These are phyloP conservation scores for Arthrobotrys entomopaga DNA, from an alignment of 2,329 filamentous ascomycete species.

Conservation along the genomic window DNA sequence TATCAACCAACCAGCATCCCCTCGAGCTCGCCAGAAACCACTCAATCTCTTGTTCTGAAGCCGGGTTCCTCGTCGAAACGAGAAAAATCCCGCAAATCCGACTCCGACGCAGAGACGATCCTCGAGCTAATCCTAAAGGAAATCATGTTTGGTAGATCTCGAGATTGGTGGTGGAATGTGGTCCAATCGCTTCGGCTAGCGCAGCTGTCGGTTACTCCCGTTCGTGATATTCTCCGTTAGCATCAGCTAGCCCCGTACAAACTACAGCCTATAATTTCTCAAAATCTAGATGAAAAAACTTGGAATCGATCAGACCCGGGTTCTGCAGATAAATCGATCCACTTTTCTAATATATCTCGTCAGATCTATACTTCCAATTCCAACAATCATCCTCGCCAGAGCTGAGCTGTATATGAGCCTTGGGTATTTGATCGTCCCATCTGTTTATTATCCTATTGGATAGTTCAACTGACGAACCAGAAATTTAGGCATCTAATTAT, in stretches of 20 bases:
- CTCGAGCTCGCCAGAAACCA: too few relatives aligned
- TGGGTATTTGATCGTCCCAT: neutral
- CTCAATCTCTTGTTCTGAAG: too few relatives aligned
- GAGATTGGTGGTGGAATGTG: too few relatives aligned
- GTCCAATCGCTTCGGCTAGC: neutral
- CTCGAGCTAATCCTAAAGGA: neutral
- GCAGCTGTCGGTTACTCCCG: neutral
- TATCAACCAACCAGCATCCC: too few relatives aligned
- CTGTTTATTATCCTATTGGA: neutral
- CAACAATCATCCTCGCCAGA: too few relatives aligned
- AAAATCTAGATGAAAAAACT: neutral
- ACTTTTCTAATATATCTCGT: neutral
- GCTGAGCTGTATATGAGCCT: too few relatives aligned
- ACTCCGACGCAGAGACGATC: neutral
- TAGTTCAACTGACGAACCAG: neutral
- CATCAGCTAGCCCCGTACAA: neutral
- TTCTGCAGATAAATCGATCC: neutral
- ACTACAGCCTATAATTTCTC: too few relatives aligned
- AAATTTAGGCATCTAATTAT: neutral
- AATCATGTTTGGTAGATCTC: neutral
- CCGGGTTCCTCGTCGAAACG: neutral
- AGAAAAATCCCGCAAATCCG: slow-evolving; percentile 2
- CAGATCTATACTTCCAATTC: too few relatives aligned
- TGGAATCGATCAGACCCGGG: neutral
- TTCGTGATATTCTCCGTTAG: neutral